Percentiles rank a stretch among this genome's conserved stretches.
phyloP scores from a whole-genome alignment of 768 basidiomycete genomes.

The Lactarius trivialis region DNA sequence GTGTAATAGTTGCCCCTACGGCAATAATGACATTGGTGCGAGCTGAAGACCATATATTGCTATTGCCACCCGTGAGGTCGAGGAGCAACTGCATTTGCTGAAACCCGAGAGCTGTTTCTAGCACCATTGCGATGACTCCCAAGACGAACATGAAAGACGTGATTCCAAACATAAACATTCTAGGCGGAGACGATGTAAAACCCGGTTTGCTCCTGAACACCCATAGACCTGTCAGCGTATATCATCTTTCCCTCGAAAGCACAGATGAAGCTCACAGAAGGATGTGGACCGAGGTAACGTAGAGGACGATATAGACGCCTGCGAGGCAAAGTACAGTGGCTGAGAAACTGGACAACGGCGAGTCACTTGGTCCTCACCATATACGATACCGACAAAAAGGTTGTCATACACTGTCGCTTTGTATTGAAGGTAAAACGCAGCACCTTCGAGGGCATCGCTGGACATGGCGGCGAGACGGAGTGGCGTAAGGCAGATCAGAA shows the following conservation, averaged over 20 bases:
- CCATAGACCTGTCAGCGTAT: background rate
- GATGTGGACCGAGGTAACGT: constrained; percentile 10
- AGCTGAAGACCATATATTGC: constrained; percentile 4
- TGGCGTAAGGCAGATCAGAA: background rate
- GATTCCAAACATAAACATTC: constrained; percentile 13
- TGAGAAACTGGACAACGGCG: background rate
- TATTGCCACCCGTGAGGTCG: background rate
- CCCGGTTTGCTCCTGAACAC: constrained; percentile 5
- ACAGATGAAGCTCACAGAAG: constrained; percentile 7
- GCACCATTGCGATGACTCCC: constrained; percentile 8
- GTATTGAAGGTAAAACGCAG: background rate
- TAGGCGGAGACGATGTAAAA: constrained; percentile 8
- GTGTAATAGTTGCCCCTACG: constrained; percentile 1
- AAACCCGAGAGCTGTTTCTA: constrained; percentile 8
- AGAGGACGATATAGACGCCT: constrained; percentile 10
- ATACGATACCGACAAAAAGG: constrained; percentile 13
- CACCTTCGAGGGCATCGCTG: background rate
- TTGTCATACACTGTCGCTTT: constrained; percentile 8
- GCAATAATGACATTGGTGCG: background rate
- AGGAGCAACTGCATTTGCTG: constrained; percentile 9
- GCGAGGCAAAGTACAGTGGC: background rate
- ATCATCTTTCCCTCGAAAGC: background rate
- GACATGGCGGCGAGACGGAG: constrained; percentile 2
- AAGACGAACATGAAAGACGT: constrained; percentile 17
- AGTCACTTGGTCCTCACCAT: background rate